Percentiles rank a stretch among this genome's conserved stretches.
These are phyloP conservation scores for Lyophyllum semitale DNA, from an alignment of 768 basidiomycete species.

Conservation along the genomic window DNA sequence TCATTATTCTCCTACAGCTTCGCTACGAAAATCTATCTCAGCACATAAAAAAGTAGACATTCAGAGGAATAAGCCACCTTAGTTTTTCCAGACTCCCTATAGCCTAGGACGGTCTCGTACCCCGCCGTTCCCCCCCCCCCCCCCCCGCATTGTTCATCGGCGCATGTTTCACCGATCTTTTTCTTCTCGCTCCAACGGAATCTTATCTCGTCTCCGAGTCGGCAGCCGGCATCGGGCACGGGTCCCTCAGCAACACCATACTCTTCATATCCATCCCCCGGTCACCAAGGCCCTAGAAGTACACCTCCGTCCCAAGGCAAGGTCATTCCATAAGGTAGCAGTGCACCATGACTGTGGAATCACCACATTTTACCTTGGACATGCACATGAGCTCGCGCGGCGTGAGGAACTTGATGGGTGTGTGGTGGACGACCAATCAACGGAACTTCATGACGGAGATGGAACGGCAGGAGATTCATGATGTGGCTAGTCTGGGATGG, in stretches of 20 bases:
- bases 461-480: slow-evolving; percentile 92
- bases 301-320: slow-evolving; percentile 84
- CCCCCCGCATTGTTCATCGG: slow-evolving; percentile 99
- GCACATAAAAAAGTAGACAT: too few relatives aligned
- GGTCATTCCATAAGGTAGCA: too few relatives aligned
- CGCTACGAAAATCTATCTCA: too few relatives aligned
- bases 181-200: slow-evolving; percentile 95
- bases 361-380: too few relatives aligned
- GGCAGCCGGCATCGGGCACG: slow-evolving; percentile 90
- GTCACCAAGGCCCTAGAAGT: slow-evolving; percentile 95
- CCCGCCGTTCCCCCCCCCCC: too few relatives aligned
- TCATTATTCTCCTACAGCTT: too few relatives aligned
- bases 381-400: too few relatives aligned
- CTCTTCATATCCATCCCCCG: slow-evolving; percentile 72
- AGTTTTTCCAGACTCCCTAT: too few relatives aligned
- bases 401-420: slow-evolving; percentile 80
- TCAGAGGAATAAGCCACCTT: too few relatives aligned
- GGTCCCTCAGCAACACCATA: slow-evolving; percentile 82
- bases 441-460: slow-evolving; percentile 99
- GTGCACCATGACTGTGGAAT: too few relatives aligned
- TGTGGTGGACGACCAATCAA: slow-evolving; percentile 93
- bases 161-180: slow-evolving; percentile 87
- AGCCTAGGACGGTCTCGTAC: too few relatives aligned
- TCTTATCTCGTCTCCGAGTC: slow-evolving; percentile 91
- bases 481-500: slow-evolving; percentile 97